phyloP scores from a whole-genome alignment of 495 filamentous ascomycete species.

The Neurospora sp. region DNA sequence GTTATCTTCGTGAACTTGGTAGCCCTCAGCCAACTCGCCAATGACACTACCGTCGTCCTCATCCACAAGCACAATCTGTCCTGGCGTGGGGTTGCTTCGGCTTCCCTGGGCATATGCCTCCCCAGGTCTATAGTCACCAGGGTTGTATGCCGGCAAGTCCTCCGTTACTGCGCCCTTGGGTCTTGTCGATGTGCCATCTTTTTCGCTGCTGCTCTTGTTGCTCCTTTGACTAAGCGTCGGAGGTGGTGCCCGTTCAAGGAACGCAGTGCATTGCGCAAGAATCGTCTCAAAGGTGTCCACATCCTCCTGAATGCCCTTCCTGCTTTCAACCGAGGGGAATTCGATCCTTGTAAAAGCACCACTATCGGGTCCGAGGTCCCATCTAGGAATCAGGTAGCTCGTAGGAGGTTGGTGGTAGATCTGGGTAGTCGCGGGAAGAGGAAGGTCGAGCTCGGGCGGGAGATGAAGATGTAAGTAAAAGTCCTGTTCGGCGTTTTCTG shows the following conservation, averaged over 20 bases:
- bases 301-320: conserved; percentile 74
- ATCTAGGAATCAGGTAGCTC: conserved; percentile 85
- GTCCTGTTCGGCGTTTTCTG: conserved; percentile 66
- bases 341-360: conserved; percentile 87
- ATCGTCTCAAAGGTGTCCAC: conserved; percentile 96
- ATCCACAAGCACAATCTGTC: conserved; percentile 87
- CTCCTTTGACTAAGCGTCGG: conserved; percentile 26
- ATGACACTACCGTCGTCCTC: conserved; percentile 94
- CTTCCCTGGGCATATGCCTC: conserved; percentile 59
- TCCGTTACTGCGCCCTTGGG: conserved; percentile 31
- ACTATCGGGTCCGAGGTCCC: conserved; percentile 78
- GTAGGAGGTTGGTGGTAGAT: conserved; percentile 86
- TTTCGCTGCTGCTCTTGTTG: conserved; percentile 28
- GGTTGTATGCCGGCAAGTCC: conserved; percentile 59
- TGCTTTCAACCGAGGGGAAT: conserved; percentile 63
- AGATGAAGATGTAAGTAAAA: conserved; percentile 92
- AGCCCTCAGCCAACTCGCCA: conserved; percentile 77
- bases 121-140: conserved; percentile 64
- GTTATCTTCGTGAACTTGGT: conserved; percentile 64
- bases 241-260: conserved; percentile 65
- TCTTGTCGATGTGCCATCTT: conserved; percentile 35
- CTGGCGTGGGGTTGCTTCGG: conserved; percentile 38
- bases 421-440: conserved; percentile 83
- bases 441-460: conserved; percentile 86
- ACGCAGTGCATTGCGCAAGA: conserved; percentile 88